These are phyloP conservation scores for Avena eriantha DNA, from an alignment of 176 grass and related monocot species.

Conservation along the genomic window DNA sequence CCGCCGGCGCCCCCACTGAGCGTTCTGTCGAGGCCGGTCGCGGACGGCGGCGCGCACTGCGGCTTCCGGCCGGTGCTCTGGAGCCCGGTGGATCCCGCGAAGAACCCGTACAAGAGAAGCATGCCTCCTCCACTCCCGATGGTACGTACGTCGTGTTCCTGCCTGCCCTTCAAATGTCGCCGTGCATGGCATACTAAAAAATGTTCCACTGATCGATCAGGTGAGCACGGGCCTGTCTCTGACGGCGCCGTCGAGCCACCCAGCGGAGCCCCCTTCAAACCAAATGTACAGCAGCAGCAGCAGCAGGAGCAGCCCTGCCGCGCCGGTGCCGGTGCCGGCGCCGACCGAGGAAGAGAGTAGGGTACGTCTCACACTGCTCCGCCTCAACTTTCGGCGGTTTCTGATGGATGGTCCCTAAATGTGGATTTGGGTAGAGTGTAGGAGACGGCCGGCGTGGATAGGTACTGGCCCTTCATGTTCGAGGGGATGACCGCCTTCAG, in stretches of 20 bases:
- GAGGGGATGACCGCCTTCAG: constrained; percentile 54
- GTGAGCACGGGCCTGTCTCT: constrained; percentile 66
- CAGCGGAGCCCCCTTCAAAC: constrained; percentile 90
- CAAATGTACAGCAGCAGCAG: constrained; percentile 60
- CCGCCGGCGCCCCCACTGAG: constrained; percentile 26
- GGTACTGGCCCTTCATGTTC: constrained; percentile 69
- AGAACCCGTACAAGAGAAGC: constrained; percentile 46
- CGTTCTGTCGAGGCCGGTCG: constrained; percentile 36
- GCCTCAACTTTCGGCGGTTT: background rate
- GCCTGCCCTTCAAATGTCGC: background rate
- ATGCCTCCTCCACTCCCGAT: constrained; percentile 34
- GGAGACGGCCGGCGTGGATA: constrained; percentile 59
- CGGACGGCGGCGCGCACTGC: constrained; percentile 39
- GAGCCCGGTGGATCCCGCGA: constrained; percentile 48
- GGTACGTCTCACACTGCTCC: constrained; percentile 45
- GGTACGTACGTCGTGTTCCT: constrained; percentile 44
- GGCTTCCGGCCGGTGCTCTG: constrained; percentile 47
- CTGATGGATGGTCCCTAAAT: constrained; percentile 37
- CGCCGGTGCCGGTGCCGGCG: constrained; percentile 27
- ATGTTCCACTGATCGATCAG: constrained; percentile 7
- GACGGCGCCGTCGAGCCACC: constrained; percentile 55
- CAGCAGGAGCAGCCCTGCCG: constrained; percentile 38
- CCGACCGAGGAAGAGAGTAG: constrained; percentile 44
- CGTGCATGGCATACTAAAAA: background rate
- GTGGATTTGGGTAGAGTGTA: constrained; percentile 53